These are phyloP conservation scores for Lepiota venenata DNA, from an alignment of 768 basidiomycete genomes.

Conservation along the genomic window DNA sequence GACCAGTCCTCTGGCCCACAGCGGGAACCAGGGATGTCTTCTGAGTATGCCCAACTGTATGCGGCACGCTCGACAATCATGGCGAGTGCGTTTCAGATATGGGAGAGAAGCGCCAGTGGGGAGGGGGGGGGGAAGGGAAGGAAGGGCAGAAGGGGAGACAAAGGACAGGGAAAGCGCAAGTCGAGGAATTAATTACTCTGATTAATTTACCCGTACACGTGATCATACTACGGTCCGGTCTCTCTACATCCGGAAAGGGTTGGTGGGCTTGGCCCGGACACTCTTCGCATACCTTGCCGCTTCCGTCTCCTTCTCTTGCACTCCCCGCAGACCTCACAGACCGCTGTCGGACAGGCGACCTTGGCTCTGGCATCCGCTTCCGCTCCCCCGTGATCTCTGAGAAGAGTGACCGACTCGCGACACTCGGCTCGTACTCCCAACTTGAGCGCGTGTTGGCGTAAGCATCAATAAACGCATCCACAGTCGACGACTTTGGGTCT, in stretches of 20 bases:
- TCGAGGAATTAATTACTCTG: conserved; percentile 7
- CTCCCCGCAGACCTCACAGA: conserved; percentile 12
- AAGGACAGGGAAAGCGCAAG: not conserved
- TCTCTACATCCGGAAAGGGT: conserved; percentile 33
- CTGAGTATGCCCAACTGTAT: conserved; percentile 27
- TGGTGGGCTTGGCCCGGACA: conserved; percentile 30
- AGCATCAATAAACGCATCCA: conserved; percentile 52
- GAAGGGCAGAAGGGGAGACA: not conserved
- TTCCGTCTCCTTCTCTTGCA: conserved; percentile 34
- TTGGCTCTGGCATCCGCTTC: conserved; percentile 61
- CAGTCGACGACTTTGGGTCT: conserved; percentile 37
- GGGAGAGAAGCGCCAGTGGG: conserved; percentile 9
- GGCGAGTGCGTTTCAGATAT: conserved; percentile 21
- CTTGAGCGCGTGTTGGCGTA: conserved; percentile 29
- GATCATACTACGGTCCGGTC: conserved; percentile 1
- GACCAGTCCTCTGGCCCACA: conserved; percentile 62
- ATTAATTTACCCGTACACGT: conserved; percentile 7
- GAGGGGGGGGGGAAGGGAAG: not conserved
- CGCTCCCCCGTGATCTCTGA: conserved; percentile 66
- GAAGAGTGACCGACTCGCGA: conserved; percentile 44
- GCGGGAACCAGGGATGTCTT: conserved; percentile 61
- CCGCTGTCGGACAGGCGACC: conserved; percentile 60
- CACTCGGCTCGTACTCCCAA: conserved; percentile 3
- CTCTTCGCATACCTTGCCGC: conserved; percentile 59
- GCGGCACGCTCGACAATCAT: conserved; percentile 35